Evolutionary conservation across 129 eudicot genomes (phyloP), one percentile per base, ranked within the genome.

Genomic region (Cynara cardunculus): DNA sequence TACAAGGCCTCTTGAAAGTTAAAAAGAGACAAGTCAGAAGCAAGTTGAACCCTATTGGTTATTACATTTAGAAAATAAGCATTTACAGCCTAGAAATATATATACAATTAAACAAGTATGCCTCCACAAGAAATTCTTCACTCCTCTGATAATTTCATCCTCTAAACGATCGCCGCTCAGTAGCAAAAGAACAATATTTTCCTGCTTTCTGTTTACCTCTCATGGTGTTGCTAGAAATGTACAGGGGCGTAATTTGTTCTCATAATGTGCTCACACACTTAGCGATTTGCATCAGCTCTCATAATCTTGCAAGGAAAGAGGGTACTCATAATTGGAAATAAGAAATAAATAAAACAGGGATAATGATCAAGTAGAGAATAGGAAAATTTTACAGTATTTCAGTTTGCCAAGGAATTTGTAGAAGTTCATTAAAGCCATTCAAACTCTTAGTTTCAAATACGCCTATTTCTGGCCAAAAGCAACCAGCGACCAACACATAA

Each of bases 11-110:
- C 18, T 22, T 65, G 2, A 25, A n/a, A 56, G 65, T 56, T 56
- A 56, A 74, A 27, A 14, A 74, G 70, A 74, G 53, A 74, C 61
- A 81, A 77, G 19, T 72, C 34, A 0, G 31, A 71, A 41, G 73
- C 62, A 80, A 62, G 49, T 56, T 22, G 32, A 56, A 71, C 44
- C 73, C 14, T 19, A 71, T 69, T 37, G 67, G 59, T 46, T 27
- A 84, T 25, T 77, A 32, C 69, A 65, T 21, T 18, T 3, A 25
- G 56, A 18, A 75, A 37, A 53, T 9, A 73, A 67, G 16, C 11
- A 27, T 49, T 74, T 78, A 74, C 86, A 77, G n/a, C 64, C 74
- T 79, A 68, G 6, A 31, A 67, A 62, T 26, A 53, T 81, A 79
- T 78, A 74, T 82, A 85, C 88, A 82, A 71, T 5, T 37, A 4